A percentile compares a stretch with the other conserved stretches of the same genome.
These are phyloP conservation scores for Primulina tabacum DNA, from an alignment of 257 asterid species.

Conservation along the genomic window DNA sequence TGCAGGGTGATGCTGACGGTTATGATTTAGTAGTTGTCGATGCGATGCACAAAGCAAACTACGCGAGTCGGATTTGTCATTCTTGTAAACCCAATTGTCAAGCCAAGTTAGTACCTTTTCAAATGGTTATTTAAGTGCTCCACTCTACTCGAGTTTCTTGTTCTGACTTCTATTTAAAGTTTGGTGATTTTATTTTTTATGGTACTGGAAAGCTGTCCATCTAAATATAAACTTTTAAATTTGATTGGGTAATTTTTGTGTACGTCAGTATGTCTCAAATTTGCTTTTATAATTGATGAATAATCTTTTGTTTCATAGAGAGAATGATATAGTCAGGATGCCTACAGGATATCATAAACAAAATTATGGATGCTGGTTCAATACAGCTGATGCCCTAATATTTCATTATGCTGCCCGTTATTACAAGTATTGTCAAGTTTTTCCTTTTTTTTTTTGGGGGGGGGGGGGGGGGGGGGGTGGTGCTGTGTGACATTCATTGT, in stretches of 20 bases:
- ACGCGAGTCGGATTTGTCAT: constrained; percentile 98
- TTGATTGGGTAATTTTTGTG: background rate
- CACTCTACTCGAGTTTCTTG: background rate
- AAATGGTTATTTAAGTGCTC: background rate
- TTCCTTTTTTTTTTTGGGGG: no score
- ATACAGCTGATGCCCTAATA: background rate
- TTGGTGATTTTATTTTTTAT: background rate
- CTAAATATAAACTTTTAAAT: constrained; percentile 3
- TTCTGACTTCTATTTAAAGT: background rate
- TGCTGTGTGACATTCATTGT: background rate
- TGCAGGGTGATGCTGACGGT: constrained; percentile 99
- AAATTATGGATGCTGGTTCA: background rate
- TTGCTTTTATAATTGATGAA: no score
- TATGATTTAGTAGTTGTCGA: constrained; percentile 96
- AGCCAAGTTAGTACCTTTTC: constrained; percentile 71
- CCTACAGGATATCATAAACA: background rate
- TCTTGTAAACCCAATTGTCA: constrained; percentile 97
- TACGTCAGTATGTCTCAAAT: background rate
- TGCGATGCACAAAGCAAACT: constrained; percentile 99
- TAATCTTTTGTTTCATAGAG: background rate
- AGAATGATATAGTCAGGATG: background rate
- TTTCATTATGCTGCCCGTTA: background rate
- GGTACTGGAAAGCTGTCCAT: background rate
- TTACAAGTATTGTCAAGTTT: background rate
- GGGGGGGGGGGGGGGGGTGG: no score